Evolutionary conservation across 148 eudicot species (phyloP), one percentile per base, ranked within the genome.

Genomic region (Persicaria maculosa): DNA sequence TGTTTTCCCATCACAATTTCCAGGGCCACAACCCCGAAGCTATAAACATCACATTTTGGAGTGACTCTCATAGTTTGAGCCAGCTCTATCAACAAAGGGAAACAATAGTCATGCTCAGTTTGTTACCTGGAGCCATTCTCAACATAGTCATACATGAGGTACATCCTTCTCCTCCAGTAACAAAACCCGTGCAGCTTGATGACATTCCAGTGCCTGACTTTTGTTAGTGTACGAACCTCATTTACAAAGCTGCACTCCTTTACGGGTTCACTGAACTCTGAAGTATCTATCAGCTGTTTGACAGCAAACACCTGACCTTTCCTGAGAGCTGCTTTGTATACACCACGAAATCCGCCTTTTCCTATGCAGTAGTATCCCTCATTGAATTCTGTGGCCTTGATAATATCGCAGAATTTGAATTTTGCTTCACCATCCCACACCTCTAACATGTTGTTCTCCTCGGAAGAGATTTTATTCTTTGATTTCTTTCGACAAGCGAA

Each of bases 1-100:
- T 88, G 97, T 58, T 64, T 85, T 70, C 92, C 92, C 88, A 89
- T 86, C 88, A 92, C 77, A 68, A 88, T 83, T 89, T 31, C 94
- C 76, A 88, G 55, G 17, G 90, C 92, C 68, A 92, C 85, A 25
- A 89, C 89, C 47, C 94, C 97, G 22, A 79, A 92, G 81, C 97
- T 92, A 74, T 88, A 92, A 45, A 85, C 92, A 79, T 92, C 97
- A 17, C 90, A 85, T 78, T 92, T 89, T 52, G 83, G 88, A 0
- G 94, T 92, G 40, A 31, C 40, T 31, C 40, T 31, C 40, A 79
- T 78, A 46, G 80, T 77, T 48, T 75, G 55, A 50, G 90, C 88
- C 45, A 87, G 77, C 79, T 87, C 90, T 87, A 61, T 80, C 65
- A 20, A 69, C 65, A 59, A 59, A 31, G 20, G 65, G 15, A 59